Base-by-base conservation (phyloP, 2,329 filamentous ascomycete species). In the Xylaria sp. region DNA sequence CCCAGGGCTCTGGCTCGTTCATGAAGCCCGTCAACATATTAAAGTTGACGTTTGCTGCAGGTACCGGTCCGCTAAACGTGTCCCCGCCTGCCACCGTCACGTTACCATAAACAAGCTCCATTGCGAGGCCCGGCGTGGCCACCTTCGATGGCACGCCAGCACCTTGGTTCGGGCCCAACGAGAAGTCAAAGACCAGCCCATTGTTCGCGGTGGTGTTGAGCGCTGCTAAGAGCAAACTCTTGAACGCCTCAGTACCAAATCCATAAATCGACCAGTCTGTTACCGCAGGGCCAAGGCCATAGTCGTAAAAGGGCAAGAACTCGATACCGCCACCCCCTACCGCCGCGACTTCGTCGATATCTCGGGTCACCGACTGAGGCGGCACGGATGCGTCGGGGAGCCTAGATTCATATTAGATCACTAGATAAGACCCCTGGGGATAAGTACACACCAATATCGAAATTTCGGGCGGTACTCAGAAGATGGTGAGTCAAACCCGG, bases 391-490 rank as follows among this genome's bases (percentile, higher is more conserved):
- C 40, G 40, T 42, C 40, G 40, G 40, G 40, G 40, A 42, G 16
- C 40, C 40, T 42, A 42, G 40, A 42, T 42, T 42, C 40, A 42
- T 42, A 42, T 42, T 42, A 42, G 40, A 42, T 42, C 40, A 42
- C 18, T 42, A 42, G 12, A 42, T 5, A 42, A 42, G 40, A 42
- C 40, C 40, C 40, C 40, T 16, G 40, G 40, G 40, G 13, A 42
- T 42, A 42, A 42, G 18, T 16, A 42, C 40, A 42, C 18, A 42
- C 40, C 40, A 42, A 42, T 42, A 42, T 42, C 40, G 40, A n/a
- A 42, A 42, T 42, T 42, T 42, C 40, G 40, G 40, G 16, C 40
- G 40, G 18, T 42, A 42, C 40, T 42, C 40, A 42, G 40, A 42
- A 42, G 40, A 42, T 42, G 40, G 40, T 42, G 40, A 42, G 40